Evolutionary conservation across 1,139 yeast genomes (phyloP), one percentile per base, ranked within the genome.

Genomic region (Zygoascus hellenicus): DNA sequence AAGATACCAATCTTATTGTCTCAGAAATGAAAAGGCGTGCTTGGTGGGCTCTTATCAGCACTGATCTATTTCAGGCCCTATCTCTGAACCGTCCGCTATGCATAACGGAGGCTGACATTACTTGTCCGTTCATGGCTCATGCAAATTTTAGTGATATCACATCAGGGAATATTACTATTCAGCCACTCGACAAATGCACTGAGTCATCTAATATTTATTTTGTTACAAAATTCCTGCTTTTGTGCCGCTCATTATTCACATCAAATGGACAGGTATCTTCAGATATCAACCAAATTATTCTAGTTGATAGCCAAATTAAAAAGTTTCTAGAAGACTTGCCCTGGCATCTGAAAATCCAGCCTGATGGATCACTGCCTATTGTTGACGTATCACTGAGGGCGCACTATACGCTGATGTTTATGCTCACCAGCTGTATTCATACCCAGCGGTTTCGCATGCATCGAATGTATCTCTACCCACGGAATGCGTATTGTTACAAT

Each of bases 391-490:
- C 26, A n/a, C 26, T 33, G 11, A 28, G n/a, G 3, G 38, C 33
- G 22, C 45, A 42, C 35, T 34, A 42, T 30, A 16, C 28, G 13
- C n/a, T 42, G 10, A 10, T 42, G 34, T 26, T 30, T 28, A 22
- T 42, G 15, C 11, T 42, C 6, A 34, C 32, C 34, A 42, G 45
- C 39, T 42, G 45, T 28, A 15, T 42, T 13, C 45, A 42, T 34
- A 42, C 45, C 28, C 45, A 42, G 26, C 14, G 45, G 28, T 36
- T 42, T 19, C 13, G 45, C 13, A 17, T 42, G 31, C 38, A 42
- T 19, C 22, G 39, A 13, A 13, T 14, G 26, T 34, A 30, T 14
- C 28, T 42, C 11, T 34, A 34, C 19, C 45, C 45, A 11, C 36
- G 45, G 7, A 36, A 14, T 7, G 39, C 33, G 14, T 42, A 42